Evolutionary conservation across 495 filamentous ascomycete genomes (phyloP), one percentile per base, ranked within the genome.

Genomic region (Chlorociboria aeruginascens): DNA sequence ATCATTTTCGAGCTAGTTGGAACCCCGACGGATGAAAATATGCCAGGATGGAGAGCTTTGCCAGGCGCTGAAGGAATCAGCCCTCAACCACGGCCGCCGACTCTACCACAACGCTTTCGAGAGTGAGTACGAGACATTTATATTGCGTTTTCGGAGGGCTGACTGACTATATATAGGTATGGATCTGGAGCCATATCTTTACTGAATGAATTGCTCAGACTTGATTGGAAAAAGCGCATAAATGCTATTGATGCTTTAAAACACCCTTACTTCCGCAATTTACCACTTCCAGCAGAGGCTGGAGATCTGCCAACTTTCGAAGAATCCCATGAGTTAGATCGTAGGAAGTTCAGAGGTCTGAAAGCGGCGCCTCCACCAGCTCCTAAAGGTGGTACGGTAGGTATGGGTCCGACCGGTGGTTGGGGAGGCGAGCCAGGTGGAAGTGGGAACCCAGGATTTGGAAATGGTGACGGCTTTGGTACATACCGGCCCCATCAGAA

Each of bases 1-100:
- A 76, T 90, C 40, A 95, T 97, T 45, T 99, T 95, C 57, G 81
- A 83, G 46, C 76, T 99, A n/a, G 85, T 95, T 46, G 92, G 92
- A 12, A 83, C 86, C 20, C 92, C 92, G 8, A 95, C 75, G 10
- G 86, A 94, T 17, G 79, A 89, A 31, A 92, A 72, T 25, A 99
- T 99, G 92, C 92, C 92, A 20, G 88, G 89, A 6, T 97, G 86
- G 81, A 80, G 73, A 52, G 63, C 68, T 13, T 68, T 99, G 16
- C 88, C 87, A 7, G 87, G 87, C 8, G 89, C 80, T 45, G 86
- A 95, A 48, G 79, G 73, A 6, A 63, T 95, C 31, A 72, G 71
- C 25, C 86, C 83, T 36, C 73, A 74, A 17, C 67, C 72, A 17
- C 75, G 76, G 42, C 70, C 71, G 2, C 79, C 83, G 3, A 84